These are phyloP conservation scores for Fusarium sp. DNA, from an alignment of 2,329 filamentous ascomycete genomes.

Conservation along the genomic window DNA sequence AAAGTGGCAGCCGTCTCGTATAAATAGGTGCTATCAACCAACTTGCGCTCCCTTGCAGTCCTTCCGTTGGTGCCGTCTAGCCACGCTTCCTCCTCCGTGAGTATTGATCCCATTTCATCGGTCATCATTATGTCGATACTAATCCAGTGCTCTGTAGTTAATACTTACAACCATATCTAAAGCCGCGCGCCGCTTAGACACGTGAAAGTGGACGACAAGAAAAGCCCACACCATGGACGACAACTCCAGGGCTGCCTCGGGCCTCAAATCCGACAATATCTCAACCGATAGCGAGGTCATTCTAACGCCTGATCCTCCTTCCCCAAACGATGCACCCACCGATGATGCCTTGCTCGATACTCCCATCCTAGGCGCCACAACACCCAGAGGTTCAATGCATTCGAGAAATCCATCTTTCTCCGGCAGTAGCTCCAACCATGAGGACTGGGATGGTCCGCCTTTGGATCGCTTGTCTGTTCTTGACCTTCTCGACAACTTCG, in stretches of 20 bases:
- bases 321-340: constrained; percentile 56
- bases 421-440: constrained; percentile 85
- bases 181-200: not conserved
- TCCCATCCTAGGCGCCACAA: constrained; percentile 60
- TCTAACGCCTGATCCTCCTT: constrained; percentile 56
- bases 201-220: constrained; percentile 5
- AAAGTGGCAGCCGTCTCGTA: constrained; percentile 2
- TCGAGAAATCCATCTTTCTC: constrained; percentile 86
- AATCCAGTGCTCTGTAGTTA: not conserved
- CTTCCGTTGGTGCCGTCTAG: not conserved
- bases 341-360: constrained; percentile 61
- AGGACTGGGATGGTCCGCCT: constrained; percentile 88
- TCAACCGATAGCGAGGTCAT: constrained; percentile 52
- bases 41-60: constrained; percentile 17
- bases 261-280: constrained; percentile 41
- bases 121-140: not conserved
- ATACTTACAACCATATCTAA: not conserved
- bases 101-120: not conserved
- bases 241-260: constrained; percentile 30
- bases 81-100: constrained; percentile 2
- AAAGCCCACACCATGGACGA: constrained; percentile 44
- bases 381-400: constrained; percentile 64
- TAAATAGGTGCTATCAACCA: constrained; percentile 13
- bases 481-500: constrained; percentile 93
- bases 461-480: constrained; percentile 91